Evolutionary conservation across 495 filamentous ascomycete genomes (phyloP).

Genomic region (Polyplosphaeria fusca): DNA sequence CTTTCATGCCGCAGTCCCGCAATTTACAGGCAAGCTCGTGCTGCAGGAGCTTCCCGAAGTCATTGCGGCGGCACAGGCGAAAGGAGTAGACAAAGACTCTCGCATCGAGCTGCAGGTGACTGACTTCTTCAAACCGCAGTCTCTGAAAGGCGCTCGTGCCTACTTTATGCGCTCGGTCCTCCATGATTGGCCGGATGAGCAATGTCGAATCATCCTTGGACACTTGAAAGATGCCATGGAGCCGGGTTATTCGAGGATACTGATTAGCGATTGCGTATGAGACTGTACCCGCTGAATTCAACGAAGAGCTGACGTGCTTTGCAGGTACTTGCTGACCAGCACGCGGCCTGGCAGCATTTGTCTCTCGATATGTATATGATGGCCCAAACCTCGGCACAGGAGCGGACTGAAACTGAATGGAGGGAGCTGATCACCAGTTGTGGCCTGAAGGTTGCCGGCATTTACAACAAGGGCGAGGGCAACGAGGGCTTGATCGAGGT

Average conservation of each 20-base stretch:
- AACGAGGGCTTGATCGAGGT: slow-evolving; percentile 9
- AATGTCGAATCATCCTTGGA: slow-evolving; percentile 3
- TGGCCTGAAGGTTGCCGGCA: slow-evolving; percentile 2
- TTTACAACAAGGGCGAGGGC: slow-evolving; percentile 9
- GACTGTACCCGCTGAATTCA: neutral
- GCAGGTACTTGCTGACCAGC: slow-evolving; percentile 5
- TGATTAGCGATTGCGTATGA: slow-evolving; percentile 6
- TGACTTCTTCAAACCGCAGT: slow-evolving; percentile 8
- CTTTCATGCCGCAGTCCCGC: neutral
- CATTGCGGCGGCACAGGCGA: neutral
- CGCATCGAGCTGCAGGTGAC: slow-evolving; percentile 3
- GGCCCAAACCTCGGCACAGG: slow-evolving; percentile 3
- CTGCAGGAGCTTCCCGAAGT: slow-evolving; percentile 4
- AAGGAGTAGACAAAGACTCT: neutral
- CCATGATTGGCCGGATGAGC: slow-evolving; percentile 6
- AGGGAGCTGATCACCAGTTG: neutral
- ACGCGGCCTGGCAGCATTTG: slow-evolving; percentile 10
- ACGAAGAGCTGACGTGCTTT: too few species aligned
- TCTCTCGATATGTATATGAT: slow-evolving; percentile 6
- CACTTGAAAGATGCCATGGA: slow-evolving; percentile 6
- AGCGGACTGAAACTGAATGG: slow-evolving; percentile 5
- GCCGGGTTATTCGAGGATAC: slow-evolving; percentile 5
- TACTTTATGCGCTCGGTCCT: slow-evolving; percentile 8
- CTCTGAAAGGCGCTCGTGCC: slow-evolving; percentile 3
- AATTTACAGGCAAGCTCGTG: slow-evolving; percentile 3